Evolutionary conservation across 768 basidiomycete genomes (phyloP), one percentile per base, ranked within the genome.

Genomic region (Pulveroboletus ravenelii): DNA sequence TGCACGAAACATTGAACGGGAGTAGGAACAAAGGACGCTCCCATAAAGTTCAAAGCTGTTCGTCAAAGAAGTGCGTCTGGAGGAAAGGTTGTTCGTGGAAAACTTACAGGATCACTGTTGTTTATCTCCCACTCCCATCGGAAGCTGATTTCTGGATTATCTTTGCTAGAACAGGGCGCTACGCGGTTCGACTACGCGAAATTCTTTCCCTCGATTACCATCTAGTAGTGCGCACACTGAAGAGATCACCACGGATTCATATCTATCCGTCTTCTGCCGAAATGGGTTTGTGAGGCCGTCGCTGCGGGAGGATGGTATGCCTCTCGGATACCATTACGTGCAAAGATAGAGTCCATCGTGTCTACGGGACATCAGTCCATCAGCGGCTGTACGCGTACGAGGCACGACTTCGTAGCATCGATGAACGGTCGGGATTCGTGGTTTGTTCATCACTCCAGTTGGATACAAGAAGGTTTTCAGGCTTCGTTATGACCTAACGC

Each of bases 11-110:
- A 27, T 27, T 27, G 25, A 27, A 27, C 6, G 25, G 25, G 25
- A 27, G 5, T 27, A 27, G 25, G 25, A 27, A 6, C 25, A 27
- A 27, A 27, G 25, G 25, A 27, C 5, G 25, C 5, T 27, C 25
- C 25, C 25, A 6, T 6, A 27, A 6, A 6, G 13, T 51, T 38
- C 25, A 42, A 18, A n/a, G 6, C 17, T 23, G 45, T 31, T 38
- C 20, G 4, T 32, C 55, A 20, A 3, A 27, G 45, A 50, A 5
- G 10, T 52, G 17, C 41, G 48, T 8, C 49, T 53, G 51, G 51
- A 55, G 37, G 29, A 73, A 48, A 41, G 46, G 30, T 57, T 46
- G 2, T 42, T 58, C 23, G 12, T 45, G 34, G 48, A 57, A 45
- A 27, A 25, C 4, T 36, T 42, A 55, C 41, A 41, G 18, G 29